Evolutionary conservation across 306 rosid genomes (phyloP).

Genomic region (Quercus mongolica): DNA sequence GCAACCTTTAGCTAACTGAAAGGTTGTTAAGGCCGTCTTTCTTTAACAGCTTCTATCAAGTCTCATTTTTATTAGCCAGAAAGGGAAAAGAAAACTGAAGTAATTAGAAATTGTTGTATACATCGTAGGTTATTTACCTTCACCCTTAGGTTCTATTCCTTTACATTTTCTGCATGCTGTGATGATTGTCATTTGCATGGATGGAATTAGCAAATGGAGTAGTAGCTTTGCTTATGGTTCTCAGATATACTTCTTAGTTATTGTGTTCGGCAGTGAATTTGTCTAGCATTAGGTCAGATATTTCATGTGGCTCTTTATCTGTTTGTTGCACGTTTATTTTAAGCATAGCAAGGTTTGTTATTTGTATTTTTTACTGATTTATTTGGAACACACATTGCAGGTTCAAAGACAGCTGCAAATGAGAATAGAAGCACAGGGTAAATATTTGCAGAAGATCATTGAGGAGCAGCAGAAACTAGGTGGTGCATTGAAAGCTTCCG

Average conservation of each 20-base stretch:
- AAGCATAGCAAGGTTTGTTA: background rate
- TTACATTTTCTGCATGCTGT: background rate
- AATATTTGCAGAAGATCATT: slow-evolving; percentile 95
- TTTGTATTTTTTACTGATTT: slow-evolving; percentile 8
- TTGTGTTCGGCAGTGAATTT: background rate
- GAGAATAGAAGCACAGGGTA: slow-evolving; percentile 99
- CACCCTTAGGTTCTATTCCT: background rate
- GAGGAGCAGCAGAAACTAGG: slow-evolving; percentile 96
- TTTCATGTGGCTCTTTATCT: background rate
- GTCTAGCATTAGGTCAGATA: background rate
- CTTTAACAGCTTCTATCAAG: background rate
- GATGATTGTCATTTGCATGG: background rate
- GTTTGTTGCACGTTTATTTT: background rate
- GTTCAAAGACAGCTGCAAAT: slow-evolving; percentile 94
- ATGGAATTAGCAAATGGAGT: background rate
- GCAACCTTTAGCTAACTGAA: background rate
- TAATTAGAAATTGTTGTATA: background rate
- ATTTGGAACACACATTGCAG: slow-evolving; percentile 41
- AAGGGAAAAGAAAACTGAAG: background rate
- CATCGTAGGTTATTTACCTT: background rate
- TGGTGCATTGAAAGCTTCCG: slow-evolving; percentile 58
- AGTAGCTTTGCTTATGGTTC: background rate
- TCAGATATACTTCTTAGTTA: background rate
- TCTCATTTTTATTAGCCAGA: background rate
- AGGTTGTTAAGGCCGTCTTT: background rate